phyloP scores from a whole-genome alignment of 345 rosid species.

The Citropsis articulata region DNA sequence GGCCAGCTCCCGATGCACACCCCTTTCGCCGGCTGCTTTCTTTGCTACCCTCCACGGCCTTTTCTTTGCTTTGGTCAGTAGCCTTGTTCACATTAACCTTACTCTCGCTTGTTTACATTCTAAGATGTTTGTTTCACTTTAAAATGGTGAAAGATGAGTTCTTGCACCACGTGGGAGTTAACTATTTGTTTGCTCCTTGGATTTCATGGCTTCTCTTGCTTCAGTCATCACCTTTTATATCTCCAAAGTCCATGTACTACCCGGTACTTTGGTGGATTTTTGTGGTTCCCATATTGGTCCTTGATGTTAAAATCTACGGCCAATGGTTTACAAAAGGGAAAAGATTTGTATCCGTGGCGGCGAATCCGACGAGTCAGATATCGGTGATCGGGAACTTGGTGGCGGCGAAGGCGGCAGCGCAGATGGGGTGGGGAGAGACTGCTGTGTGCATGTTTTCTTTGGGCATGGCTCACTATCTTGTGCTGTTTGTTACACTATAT shows the following conservation, averaged over 20 bases:
- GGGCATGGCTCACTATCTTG: conserved; percentile 33
- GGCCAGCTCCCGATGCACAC: conserved; percentile 20
- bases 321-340: conserved; percentile 43
- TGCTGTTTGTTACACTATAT: conserved; percentile 35
- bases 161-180: conserved; percentile 34
- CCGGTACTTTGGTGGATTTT: conserved; percentile 26
- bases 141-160: conserved; percentile 51
- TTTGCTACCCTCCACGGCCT: conserved; percentile 37
- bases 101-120: conserved; percentile 36
- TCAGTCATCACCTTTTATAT: conserved; percentile 30
- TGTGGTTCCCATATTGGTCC: conserved; percentile 23
- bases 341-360: conserved; percentile 25
- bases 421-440: conserved; percentile 28
- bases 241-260: conserved; percentile 4
- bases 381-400: conserved; percentile 38
- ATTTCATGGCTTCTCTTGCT: conserved; percentile 37
- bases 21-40: conserved; percentile 26
- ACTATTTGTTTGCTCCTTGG: conserved; percentile 33
- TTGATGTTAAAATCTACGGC: conserved; percentile 33
- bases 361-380: conserved; percentile 37
- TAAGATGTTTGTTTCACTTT: conserved; percentile 38
- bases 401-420: conserved; percentile 26
- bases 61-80: conserved; percentile 43
- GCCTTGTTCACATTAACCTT: conserved; percentile 32
- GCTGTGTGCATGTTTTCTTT: conserved; percentile 34